Conservation (phyloP, 352 stramenopile genomes). For the Phytophthora litchii region DNA sequence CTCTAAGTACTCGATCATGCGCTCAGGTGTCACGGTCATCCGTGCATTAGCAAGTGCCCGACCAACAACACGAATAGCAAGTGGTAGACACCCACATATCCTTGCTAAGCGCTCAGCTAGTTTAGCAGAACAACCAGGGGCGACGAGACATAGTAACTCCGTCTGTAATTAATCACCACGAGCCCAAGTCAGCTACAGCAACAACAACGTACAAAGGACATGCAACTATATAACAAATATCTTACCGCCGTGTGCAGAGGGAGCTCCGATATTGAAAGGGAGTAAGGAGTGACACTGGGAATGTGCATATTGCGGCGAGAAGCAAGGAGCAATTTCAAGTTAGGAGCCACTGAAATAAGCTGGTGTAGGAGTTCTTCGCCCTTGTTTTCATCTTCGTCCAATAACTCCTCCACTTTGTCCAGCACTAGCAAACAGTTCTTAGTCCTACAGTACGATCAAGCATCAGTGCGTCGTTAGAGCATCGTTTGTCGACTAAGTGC, state of each 20-base stretch:
- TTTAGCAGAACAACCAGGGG: constrained; percentile 62
- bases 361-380: constrained; percentile 69
- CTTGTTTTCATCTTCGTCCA: constrained; percentile 81
- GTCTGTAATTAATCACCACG: constrained; percentile 37
- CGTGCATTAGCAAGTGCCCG: constrained; percentile 77
- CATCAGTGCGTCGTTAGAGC: constrained; percentile 5
- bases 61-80: constrained; percentile 82
- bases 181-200: background rate
- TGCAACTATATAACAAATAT: constrained; percentile 1
- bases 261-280: constrained; percentile 75
- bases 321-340: constrained; percentile 70
- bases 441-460: constrained; percentile 32
- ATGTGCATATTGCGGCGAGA: constrained; percentile 78
- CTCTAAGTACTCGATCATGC: constrained; percentile 85
- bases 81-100: constrained; percentile 80
- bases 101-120: constrained; percentile 66
- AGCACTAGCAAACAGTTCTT: constrained; percentile 78
- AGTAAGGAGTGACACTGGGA: constrained; percentile 78
- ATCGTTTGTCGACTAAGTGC: background rate
- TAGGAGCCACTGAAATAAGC: constrained; percentile 72
- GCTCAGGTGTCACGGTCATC: constrained; percentile 72
- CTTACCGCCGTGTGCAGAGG: constrained; percentile 70
- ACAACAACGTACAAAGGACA: constrained; percentile 2
- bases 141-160: constrained; percentile 70
- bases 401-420: constrained; percentile 81